Evolutionary conservation across 1,284 basidiomycete genomes (phyloP), one percentile per base, ranked within the genome.

Genomic region (Rhodotorula mucilaginosa): DNA sequence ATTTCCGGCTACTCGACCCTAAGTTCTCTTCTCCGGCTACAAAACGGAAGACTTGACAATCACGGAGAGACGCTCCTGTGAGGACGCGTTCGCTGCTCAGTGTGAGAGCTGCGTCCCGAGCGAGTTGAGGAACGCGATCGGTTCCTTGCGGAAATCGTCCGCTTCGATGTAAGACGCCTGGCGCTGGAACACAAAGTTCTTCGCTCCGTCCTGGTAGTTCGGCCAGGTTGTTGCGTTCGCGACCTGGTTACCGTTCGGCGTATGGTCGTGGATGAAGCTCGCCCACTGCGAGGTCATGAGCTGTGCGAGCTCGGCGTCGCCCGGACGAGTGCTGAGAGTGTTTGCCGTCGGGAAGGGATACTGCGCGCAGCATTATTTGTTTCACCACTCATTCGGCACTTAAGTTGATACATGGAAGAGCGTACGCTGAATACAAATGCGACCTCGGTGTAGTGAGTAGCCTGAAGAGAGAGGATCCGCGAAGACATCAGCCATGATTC

Each of bases 271-370:
- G 39, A 78, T 76, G 65, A 78, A 78, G 54, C 70, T 70, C 61
- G 78, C 67, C 76, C 75, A 79, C 62, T 76, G 75, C 60, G 69
- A 71, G 16, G 72, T 71, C 69, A 79, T 76, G 44, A 76, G 71
- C 1, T 76, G 60, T 21, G 78, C 73, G 29, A 79, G 74, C 31
- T 66, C 61, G 39, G 62, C 54, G 54, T 78, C 77, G 31, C 71
- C 70, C 2, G 57, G 51, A 16, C 74, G 59, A 4, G 65, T 70
- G 16, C 78, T 77, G 5, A 79, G 69, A 5, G 75, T 65, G 65
- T 78, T 78, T 49, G 73, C 69, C 13, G 76, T 75, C 65, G 60
- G 69, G 23, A 75, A 68, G 5, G 78, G 74, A 63, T 56, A 56
- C 54, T 56, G 54, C 54, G 29, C 26, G 29, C 8, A 8, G n/a